Conservation (phyloP, 2,329 filamentous ascomycete genomes). For the Pseudogymnoascus sp. region DNA sequence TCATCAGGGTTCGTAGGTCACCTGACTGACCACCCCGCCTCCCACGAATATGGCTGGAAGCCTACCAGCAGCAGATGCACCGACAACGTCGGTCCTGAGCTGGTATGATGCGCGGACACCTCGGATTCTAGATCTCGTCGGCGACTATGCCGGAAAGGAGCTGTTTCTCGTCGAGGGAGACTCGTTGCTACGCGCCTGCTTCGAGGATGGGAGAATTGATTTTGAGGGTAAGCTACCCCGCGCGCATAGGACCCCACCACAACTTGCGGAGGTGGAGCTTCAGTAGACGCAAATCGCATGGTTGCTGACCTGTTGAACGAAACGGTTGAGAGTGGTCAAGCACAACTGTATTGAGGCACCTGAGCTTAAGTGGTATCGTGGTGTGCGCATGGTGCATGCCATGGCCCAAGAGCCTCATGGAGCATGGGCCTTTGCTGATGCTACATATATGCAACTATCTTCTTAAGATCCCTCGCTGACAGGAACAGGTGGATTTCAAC, state of each 20-base stretch:
- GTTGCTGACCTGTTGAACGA: neutral
- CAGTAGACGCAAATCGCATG: neutral
- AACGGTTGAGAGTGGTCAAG: neutral
- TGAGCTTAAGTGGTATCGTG: neutral
- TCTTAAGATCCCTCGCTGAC: neutral
- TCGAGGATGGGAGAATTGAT: slow-evolving; percentile 54
- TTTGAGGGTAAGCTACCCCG: slow-evolving; percentile 39
- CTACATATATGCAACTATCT: neutral
- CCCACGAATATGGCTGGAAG: slow-evolving; percentile 9
- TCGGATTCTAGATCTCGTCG: slow-evolving; percentile 54
- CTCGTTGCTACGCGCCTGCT: slow-evolving; percentile 56
- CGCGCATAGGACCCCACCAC: neutral
- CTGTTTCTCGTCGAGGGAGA: slow-evolving; percentile 67
- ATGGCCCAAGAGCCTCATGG: neutral
- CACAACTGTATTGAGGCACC: neutral
- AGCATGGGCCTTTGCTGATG: slow-evolving; percentile 7
- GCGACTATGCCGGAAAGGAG: slow-evolving; percentile 67
- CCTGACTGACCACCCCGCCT: slow-evolving; percentile 6
- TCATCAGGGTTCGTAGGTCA: slow-evolving; percentile 5
- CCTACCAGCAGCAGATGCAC: neutral
- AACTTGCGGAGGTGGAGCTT: neutral
- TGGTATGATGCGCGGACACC: slow-evolving; percentile 37
- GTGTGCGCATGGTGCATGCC: neutral
- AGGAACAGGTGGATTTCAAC: slow-evolving; percentile 50
- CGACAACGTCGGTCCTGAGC: slow-evolving; percentile 17